Conservation (phyloP, 2,329 filamentous ascomycete species). For the Bipolaris zeicola region DNA sequence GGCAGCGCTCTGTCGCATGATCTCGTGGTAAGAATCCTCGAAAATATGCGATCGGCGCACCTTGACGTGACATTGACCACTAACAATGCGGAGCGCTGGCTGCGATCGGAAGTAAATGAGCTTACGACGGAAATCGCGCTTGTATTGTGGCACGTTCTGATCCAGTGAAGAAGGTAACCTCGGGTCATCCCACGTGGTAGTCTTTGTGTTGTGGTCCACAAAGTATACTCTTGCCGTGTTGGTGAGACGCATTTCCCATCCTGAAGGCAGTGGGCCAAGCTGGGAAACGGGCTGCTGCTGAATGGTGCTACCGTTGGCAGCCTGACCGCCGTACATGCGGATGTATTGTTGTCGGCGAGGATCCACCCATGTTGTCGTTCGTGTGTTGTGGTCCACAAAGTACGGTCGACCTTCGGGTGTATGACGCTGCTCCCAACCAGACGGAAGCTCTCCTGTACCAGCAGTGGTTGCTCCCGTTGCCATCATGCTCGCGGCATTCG, state of each 20-base stretch:
- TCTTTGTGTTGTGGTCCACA: slow-evolving; percentile 99
- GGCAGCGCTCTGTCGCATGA: slow-evolving; percentile 92
- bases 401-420: slow-evolving; percentile 95
- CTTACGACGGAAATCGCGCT: slow-evolving; percentile 97
- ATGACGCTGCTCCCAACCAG: slow-evolving; percentile 94
- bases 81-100: slow-evolving; percentile 91
- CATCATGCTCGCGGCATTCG: slow-evolving; percentile 80
- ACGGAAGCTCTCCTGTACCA: slow-evolving; percentile 90
- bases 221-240: slow-evolving; percentile 99
- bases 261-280: slow-evolving; percentile 90
- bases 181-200: slow-evolving; percentile 98
- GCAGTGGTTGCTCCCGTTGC: slow-evolving; percentile 93
- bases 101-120: slow-evolving; percentile 99
- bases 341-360: slow-evolving; percentile 97
- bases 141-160: slow-evolving; percentile 98
- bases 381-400: slow-evolving; percentile 98
- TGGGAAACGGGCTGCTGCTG: slow-evolving; percentile 98
- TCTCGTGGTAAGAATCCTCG: slow-evolving; percentile 97
- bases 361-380: slow-evolving; percentile 98
- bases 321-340: slow-evolving; percentile 93
- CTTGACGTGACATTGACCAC: slow-evolving; percentile 97
- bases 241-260: slow-evolving; percentile 99
- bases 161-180: slow-evolving; percentile 93
- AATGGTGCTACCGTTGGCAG: slow-evolving; percentile 75
- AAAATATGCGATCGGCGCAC: slow-evolving; percentile 96